A percentile compares a stretch with the other conserved stretches of the same genome.
phyloP scores from a whole-genome alignment of 169 alveolate species.

The Cryptosporidium sp. region DNA sequence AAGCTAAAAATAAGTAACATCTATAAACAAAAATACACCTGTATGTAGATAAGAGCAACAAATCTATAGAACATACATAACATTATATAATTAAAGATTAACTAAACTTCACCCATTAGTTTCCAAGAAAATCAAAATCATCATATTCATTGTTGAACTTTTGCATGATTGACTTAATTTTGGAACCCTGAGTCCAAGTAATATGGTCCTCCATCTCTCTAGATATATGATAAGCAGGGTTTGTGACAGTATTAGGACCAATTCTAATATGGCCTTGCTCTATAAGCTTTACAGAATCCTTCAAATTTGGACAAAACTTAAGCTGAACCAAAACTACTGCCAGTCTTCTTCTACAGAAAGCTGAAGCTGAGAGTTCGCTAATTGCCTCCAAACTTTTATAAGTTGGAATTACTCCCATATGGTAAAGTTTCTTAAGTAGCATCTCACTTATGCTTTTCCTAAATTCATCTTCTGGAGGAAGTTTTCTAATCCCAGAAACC shows the following conservation, averaged over 20 bases:
- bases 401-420: slow-evolving; percentile 94
- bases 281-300: slow-evolving; percentile 94
- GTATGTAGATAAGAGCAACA: background rate
- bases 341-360: slow-evolving; percentile 97
- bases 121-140: slow-evolving; percentile 88
- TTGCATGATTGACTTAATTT: slow-evolving; percentile 88
- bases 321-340: slow-evolving; percentile 94
- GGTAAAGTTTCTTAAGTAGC: slow-evolving; percentile 92
- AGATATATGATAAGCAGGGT: slow-evolving; percentile 96
- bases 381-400: slow-evolving; percentile 90
- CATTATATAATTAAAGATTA: background rate
- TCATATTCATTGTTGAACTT: slow-evolving; percentile 89
- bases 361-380: slow-evolving; percentile 93
- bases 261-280: slow-evolving; percentile 97
- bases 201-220: slow-evolving; percentile 96
- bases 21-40: background rate
- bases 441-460: slow-evolving; percentile 93
- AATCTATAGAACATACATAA: background rate
- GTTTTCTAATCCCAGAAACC: slow-evolving; percentile 90
- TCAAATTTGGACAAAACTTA: slow-evolving; percentile 92
- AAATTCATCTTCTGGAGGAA: slow-evolving; percentile 92
- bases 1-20: background rate
- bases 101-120: background rate
- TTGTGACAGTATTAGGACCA: slow-evolving; percentile 94
- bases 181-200: slow-evolving; percentile 96